Base-by-base conservation (phyloP, 768 basidiomycete species). In the Lactifluus echinatus region DNA sequence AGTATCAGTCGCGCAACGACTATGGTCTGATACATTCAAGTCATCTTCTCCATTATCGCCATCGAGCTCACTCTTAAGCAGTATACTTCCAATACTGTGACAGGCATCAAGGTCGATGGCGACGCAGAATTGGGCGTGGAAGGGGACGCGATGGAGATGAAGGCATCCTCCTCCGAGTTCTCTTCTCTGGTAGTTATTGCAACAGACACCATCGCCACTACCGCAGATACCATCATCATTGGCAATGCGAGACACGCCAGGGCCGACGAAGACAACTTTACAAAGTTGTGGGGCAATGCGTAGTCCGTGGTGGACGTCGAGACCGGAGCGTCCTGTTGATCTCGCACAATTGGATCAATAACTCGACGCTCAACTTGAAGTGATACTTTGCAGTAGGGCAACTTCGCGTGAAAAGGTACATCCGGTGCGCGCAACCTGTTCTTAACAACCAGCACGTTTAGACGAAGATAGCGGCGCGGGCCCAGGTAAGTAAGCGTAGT, bases 31-130 rank as follows among this genome's bases (percentile, higher is more conserved):
- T 5, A 57, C 60, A 1, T 64, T 71, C n/a, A 68, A 68, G 0
- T 69, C 68, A 8, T 70, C 69, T 8, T 69, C 69, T 4, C 70
- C 70, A 2, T 62, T 70, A 7, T 69, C 70, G 11, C 70, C 70
- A 0, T 71, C 70, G 2, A 71, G 70, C 54, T 68, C 71, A 34
- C 70, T 76, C 43, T 67, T 72, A 55, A 51, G 66, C 33, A 55
- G 63, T 12, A 56, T 23, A 42, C 40, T 4, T 4, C 21, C 8
- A 10, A 11, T 4, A 11, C 10, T 12, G 23, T 4, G 7, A 23
- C 19, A 6, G 11, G 19, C 10, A 23, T 42, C 21, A 21, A 3
- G 10, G 8, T 11, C 21, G 40, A 42, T 23, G 19, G 40, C 21
- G 14, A 21, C 12, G 40, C 21, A 11, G 40, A 42, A 4, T 31